phyloP scores from a whole-genome alignment of 345 rosid species.

The Psidium friedrichsthalianum region DNA sequence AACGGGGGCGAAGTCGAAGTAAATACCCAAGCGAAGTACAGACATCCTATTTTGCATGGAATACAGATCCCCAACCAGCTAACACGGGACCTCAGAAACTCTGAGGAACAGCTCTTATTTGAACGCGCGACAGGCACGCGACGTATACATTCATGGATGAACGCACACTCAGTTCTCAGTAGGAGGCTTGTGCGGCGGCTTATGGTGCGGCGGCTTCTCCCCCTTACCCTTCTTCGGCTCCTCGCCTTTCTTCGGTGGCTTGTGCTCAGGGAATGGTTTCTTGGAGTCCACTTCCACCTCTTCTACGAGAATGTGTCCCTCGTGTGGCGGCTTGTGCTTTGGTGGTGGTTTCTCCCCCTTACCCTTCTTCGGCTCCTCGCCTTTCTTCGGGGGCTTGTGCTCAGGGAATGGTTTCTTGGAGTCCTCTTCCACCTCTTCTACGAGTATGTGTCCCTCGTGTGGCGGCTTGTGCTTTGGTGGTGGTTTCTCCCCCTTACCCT shows the following conservation, averaged over 20 bases:
- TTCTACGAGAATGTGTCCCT: slow-evolving; percentile 1
- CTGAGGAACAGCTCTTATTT: background rate
- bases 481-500: slow-evolving; percentile 3
- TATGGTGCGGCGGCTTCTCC: slow-evolving; percentile 6
- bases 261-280: background rate
- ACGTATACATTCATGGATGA: background rate
- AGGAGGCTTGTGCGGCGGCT: slow-evolving; percentile 3
- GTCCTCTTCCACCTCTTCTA: background rate
- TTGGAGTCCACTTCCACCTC: background rate
- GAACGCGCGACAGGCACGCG: background rate
- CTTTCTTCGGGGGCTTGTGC: background rate
- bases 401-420: background rate
- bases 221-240: background rate
- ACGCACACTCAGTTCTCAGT: background rate
- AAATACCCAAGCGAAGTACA: background rate
- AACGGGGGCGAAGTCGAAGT: no score
- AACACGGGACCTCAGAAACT: background rate
- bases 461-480: slow-evolving; percentile 9
- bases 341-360: slow-evolving; percentile 3
- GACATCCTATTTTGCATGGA: background rate
- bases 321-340: slow-evolving; percentile 6
- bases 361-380: background rate
- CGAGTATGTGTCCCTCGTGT: background rate
- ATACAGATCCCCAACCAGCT: background rate
- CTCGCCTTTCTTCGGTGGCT: background rate